Percentiles rank a stretch among this genome's conserved stretches.
These are phyloP conservation scores for Nyssa sinensis DNA, from an alignment of 148 eudicot genomes.

Conservation along the genomic window DNA sequence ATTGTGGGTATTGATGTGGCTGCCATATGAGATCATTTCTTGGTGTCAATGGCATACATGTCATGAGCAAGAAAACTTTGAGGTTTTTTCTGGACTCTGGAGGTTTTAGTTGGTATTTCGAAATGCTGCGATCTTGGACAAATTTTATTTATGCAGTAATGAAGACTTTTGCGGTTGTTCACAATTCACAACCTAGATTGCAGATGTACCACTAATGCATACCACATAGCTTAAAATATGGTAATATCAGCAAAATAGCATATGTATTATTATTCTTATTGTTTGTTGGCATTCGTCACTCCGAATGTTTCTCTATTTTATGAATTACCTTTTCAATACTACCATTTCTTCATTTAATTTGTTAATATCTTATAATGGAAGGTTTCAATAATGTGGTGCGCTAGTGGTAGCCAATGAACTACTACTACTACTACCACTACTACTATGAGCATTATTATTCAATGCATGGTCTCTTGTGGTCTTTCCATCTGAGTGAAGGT, in stretches of 20 bases:
- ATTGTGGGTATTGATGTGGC: conserved; percentile 5
- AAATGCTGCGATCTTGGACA: neutral
- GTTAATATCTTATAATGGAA: neutral
- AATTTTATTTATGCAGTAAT: no score
- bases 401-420: neutral
- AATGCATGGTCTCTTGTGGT: neutral
- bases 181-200: no score
- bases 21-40: neutral
- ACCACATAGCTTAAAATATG: no score
- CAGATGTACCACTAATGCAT: no score
- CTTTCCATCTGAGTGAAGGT: neutral
- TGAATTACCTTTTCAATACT: neutral
- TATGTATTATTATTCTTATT: no score
- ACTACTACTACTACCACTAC: neutral
- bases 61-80: neutral
- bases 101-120: no score
- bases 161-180: no score
- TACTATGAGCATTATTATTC: neutral
- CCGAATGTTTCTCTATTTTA: no score
- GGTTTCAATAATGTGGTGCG: neutral
- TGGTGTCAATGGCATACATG: neutral
- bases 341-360: neutral
- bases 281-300: no score
- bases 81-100: no score
- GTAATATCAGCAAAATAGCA: no score